These are phyloP conservation scores for Rhazya stricta DNA, from an alignment of 257 asterid species.

Conservation along the genomic window DNA sequence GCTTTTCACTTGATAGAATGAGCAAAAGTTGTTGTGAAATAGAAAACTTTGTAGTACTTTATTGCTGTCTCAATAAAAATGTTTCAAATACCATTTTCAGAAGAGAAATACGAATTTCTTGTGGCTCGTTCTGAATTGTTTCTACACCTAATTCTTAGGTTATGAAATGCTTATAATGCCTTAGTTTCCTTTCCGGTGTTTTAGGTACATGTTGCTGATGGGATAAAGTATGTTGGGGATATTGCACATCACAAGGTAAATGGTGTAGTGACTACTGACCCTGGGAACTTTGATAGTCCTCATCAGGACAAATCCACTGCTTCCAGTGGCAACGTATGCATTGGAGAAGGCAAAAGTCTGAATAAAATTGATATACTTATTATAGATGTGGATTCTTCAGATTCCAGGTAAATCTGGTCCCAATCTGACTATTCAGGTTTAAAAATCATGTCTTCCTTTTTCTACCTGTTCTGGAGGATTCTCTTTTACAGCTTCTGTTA, in stretches of 20 bases:
- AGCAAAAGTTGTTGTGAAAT: background rate
- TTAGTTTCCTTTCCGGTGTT: background rate
- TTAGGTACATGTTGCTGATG: conserved; percentile 73
- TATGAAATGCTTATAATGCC: background rate
- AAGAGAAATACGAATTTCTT: no score
- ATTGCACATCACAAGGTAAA: conserved; percentile 35
- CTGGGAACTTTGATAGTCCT: conserved; percentile 15
- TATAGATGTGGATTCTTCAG: conserved; percentile 91
- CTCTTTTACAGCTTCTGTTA: conserved; percentile 8
- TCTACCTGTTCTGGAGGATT: conserved; percentile 2
- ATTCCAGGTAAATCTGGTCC: conserved; percentile 49
- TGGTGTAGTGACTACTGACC: conserved; percentile 20
- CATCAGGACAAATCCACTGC: conserved; percentile 13
- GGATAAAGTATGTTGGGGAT: conserved; percentile 55
- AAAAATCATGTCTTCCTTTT: background rate
- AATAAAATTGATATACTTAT: conserved; percentile 55
- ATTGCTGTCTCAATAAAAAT: background rate
- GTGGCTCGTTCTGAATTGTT: background rate
- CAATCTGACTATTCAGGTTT: background rate
- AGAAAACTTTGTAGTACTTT: background rate
- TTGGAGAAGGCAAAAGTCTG: conserved; percentile 30
- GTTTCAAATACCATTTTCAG: background rate
- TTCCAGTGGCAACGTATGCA: conserved; percentile 18
- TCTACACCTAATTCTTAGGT: background rate
- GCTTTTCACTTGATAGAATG: background rate